Evolutionary conservation across 2,329 filamentous ascomycete genomes (phyloP).

Genomic region (Calonectria pauciramosa): DNA sequence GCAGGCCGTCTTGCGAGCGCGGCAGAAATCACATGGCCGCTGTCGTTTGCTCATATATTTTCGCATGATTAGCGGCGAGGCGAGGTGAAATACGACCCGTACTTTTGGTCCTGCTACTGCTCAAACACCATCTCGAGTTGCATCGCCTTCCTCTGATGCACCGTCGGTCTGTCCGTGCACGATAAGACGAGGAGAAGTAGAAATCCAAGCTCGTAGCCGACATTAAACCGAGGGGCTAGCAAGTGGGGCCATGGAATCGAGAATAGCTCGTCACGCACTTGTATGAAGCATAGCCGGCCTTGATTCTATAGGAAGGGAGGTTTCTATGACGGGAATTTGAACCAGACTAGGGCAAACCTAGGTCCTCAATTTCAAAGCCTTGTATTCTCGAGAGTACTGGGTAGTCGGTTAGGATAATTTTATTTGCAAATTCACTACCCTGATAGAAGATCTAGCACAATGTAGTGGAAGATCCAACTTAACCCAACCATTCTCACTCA

Average conservation of each 20-base stretch:
- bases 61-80: conserved; percentile 19
- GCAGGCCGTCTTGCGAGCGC: conserved; percentile 59
- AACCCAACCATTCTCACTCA: background rate
- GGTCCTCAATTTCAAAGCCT: background rate
- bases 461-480: background rate
- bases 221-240: background rate
- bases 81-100: too few relatives aligned
- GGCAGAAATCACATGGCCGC: conserved; percentile 61
- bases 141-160: background rate
- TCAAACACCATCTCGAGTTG: background rate
- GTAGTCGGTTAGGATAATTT: background rate
- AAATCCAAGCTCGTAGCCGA: background rate
- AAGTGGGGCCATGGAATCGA: too few relatives aligned
- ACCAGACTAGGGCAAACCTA: background rate
- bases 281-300: too few relatives aligned
- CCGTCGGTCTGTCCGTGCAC: background rate
- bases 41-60: conserved; percentile 45
- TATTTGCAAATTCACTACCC: background rate
- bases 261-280: too few relatives aligned
- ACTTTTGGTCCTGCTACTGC: background rate
- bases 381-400: background rate
- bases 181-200: background rate
- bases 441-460: too few relatives aligned
- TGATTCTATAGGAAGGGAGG: too few relatives aligned
- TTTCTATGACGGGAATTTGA: too few relatives aligned